Base-by-base conservation (phyloP, 2,329 filamentous ascomycete genomes). In the Aspergillus sclerotialis region DNA sequence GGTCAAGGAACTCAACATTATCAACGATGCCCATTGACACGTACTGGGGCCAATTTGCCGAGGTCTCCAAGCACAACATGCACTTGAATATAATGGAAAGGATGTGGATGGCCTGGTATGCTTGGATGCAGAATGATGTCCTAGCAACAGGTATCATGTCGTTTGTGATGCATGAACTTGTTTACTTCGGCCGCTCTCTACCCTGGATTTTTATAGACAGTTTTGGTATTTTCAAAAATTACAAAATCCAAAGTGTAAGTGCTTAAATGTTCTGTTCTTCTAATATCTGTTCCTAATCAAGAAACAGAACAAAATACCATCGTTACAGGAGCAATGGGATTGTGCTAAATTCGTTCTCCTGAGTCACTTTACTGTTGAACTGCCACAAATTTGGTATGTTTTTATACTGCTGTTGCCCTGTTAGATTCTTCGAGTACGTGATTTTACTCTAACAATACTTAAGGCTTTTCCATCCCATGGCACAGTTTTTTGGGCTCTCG, bases 141-240 rank as follows among this genome's bases (percentile, higher is more conserved):
- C 80, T 98, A 43, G 92, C 92, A 39, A 98, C 92, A 3, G 92
- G 92, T 41, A 92, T 98, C 69, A 83, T 96, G 84, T 94, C 88
- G 53, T 98, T 98, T 63, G 67, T 82, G 49, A 86, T 96, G 78
- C 92, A 98, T 71, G 92, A 98, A 66, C 36, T 79, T 26, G 76
- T 98, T 54, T 98, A 98, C 72, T 98, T 96, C 56, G 92, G 92
- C 51, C 81, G 92, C 48, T 84, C 74, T 39, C 59, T 96, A 39
- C 92, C 92, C 2, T 98, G 86, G 79, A 85, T 96, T 50, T 80
- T 98, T 42, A 85, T 95, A 66, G 90, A 94, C 63, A 70, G 72
- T 49, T 84, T 95, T 39, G 84, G 88, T 12, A 85, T 77, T 53
- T 92, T 96, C 70, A 82, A 85, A 63, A 82, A 82, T 61, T 98